Base-by-base conservation (phyloP, 768 basidiomycete genomes). In the Tricholomella constricta region DNA sequence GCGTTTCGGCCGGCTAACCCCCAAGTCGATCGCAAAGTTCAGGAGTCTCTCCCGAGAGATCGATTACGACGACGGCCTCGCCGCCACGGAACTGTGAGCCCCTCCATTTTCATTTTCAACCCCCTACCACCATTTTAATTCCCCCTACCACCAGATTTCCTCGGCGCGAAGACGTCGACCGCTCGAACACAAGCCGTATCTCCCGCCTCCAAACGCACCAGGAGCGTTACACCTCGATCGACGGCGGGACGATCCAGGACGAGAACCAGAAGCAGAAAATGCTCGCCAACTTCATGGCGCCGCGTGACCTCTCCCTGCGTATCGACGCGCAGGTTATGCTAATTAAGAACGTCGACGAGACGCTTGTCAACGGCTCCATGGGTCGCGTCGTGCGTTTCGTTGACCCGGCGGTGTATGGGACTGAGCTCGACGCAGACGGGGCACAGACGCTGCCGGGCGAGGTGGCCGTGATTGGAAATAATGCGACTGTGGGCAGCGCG, bases 351-450 rank as follows among this genome's bases (percentile, higher is more conserved):
- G 73, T 88, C 47, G 91, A 95, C 60, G 93, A 94, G 5, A 81
- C 77, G 2, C 81, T 98, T 7, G 97, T 98, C 40, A 99, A 99
- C 63, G 97, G 97, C 1, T 92, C 86, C 51, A 89, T 97, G 79
- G 97, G 97, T 8, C 85, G 82, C 36, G 81, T 99, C 17, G 61
- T 88, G 25, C 79, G 82, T 3, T 99, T 99, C 68, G 72, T 74
- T 29, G 84, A 86, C 54, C 80, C 81, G 1, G 65, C 67, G 0
- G 59, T 68, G 6, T 79, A 77, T 57, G 76, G 74, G 11, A 76
- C 79, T 32, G 75, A 76, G 38, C 22, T 57, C 6, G 71, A 70
- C 17, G 55, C 27, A 12, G 49, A 59, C 6, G 67, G 64, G 26
- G 68, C 65, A 26, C 14, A 11, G 12, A 72, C 65, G 27, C 14